phyloP scores from a whole-genome alignment of 2,329 filamentous ascomycete species.

The Fusarium sp. region DNA sequence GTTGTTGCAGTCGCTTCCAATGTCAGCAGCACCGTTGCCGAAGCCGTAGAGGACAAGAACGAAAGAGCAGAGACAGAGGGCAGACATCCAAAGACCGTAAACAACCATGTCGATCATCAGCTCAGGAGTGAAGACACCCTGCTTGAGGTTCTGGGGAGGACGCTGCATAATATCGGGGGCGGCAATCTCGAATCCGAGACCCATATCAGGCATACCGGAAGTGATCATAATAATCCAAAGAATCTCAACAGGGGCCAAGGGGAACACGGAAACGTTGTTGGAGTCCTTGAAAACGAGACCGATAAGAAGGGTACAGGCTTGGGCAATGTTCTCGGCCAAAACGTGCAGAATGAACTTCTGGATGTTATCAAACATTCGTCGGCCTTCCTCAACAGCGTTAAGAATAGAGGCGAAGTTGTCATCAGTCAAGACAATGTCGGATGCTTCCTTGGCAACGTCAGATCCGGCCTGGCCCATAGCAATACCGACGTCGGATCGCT shows the following conservation, averaged over 20 bases:
- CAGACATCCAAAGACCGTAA: slow-evolving; percentile 75
- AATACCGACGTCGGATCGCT: slow-evolving; percentile 76
- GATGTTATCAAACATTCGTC: slow-evolving; percentile 78
- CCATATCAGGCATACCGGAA: slow-evolving; percentile 79
- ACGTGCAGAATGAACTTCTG: slow-evolving; percentile 78
- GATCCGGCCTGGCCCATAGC: slow-evolving; percentile 76
- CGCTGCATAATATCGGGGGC: slow-evolving; percentile 75
- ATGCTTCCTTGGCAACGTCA: slow-evolving; percentile 76
- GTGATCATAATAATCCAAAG: slow-evolving; percentile 86
- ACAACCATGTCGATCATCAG: slow-evolving; percentile 73
- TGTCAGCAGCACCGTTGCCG: slow-evolving; percentile 60
- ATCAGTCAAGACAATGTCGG: slow-evolving; percentile 75
- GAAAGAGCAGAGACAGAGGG: slow-evolving; percentile 66
- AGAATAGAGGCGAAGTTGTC: slow-evolving; percentile 79
- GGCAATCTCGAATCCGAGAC: slow-evolving; percentile 76
- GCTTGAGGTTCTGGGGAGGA: slow-evolving; percentile 69
- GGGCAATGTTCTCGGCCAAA: slow-evolving; percentile 75
- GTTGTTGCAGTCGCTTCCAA: slow-evolving; percentile 71
- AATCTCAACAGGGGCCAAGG: slow-evolving; percentile 77
- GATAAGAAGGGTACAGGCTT: slow-evolving; percentile 74
- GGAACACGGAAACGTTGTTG: slow-evolving; percentile 73
- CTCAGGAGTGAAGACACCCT: slow-evolving; percentile 73
- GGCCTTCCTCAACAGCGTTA: slow-evolving; percentile 76
- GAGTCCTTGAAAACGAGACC: slow-evolving; percentile 77
- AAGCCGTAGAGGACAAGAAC: slow-evolving; percentile 62